A percentile compares a stretch with the other conserved stretches of the same genome.
Conservation (phyloP, 768 basidiomycete genomes). For the Suillus americanus region DNA sequence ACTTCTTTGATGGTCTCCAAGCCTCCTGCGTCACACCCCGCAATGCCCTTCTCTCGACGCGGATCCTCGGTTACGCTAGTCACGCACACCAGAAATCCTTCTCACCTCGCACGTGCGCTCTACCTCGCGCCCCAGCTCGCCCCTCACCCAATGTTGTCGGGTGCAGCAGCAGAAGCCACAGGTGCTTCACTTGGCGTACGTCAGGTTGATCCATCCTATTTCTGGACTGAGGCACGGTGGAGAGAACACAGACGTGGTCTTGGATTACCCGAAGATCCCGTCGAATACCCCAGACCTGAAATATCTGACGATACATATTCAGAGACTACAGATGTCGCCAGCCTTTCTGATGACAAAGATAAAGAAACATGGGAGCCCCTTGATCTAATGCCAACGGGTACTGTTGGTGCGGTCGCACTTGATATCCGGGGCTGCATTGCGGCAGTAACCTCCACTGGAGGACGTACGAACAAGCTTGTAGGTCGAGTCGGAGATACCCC, state of each 20-base stretch:
- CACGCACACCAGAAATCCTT: slow-evolving; percentile 70
- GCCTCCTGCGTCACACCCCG: slow-evolving; percentile 64
- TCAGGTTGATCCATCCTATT: slow-evolving; percentile 74
- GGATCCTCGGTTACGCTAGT: slow-evolving; percentile 67
- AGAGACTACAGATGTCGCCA: slow-evolving; percentile 17
- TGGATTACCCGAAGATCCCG: slow-evolving; percentile 68
- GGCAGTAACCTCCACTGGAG: slow-evolving; percentile 76
- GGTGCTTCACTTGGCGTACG: slow-evolving; percentile 54
- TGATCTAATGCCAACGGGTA: slow-evolving; percentile 69
- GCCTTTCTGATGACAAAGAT: slow-evolving; percentile 12
- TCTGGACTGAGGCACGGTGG: slow-evolving; percentile 76
- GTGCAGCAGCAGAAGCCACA: slow-evolving; percentile 57
- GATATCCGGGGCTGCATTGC: slow-evolving; percentile 75
- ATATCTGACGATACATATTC: slow-evolving; percentile 20
- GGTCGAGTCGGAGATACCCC: slow-evolving; percentile 87
- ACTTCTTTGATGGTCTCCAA: slow-evolving; percentile 79
- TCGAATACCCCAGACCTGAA: slow-evolving; percentile 31
- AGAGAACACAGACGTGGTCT: slow-evolving; percentile 71
- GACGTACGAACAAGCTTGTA: slow-evolving; percentile 78
- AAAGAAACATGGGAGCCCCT: slow-evolving; percentile 28
- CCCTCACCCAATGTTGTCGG: slow-evolving; percentile 74
- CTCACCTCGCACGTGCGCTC: slow-evolving; percentile 63
- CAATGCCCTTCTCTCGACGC: slow-evolving; percentile 57
- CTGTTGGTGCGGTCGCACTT: slow-evolving; percentile 83
- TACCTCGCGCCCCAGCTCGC: slow-evolving; percentile 65